A percentile compares a stretch with the other conserved stretches of the same genome.
Evolutionary conservation across 1,139 yeast genomes (phyloP).

Genomic region (Hemisphaericaspora xylofermentans): DNA sequence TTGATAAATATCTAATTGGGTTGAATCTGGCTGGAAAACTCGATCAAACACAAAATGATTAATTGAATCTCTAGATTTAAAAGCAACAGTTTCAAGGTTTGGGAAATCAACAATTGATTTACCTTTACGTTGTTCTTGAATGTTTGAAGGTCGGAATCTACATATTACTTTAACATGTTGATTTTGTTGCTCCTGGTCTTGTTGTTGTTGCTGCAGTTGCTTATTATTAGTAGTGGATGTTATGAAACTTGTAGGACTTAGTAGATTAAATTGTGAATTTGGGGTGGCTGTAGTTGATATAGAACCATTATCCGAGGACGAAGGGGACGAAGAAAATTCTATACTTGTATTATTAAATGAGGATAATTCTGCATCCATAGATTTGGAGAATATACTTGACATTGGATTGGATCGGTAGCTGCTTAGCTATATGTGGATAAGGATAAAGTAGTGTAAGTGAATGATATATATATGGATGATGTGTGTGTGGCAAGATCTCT

Average conservation of each 20-base stretch:
- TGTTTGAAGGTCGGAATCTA: constrained; percentile 57
- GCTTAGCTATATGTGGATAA: too few relatives aligned
- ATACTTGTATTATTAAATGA: not conserved
- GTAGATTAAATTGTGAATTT: not conserved
- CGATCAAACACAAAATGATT: constrained; percentile 63
- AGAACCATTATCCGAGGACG: not conserved
- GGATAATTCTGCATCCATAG: not conserved
- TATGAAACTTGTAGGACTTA: not conserved
- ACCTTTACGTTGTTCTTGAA: constrained; percentile 27
- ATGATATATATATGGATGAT: too few relatives aligned
- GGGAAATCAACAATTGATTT: constrained; percentile 19
- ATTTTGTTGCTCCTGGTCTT: not conserved
- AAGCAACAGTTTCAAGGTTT: constrained; percentile 24
- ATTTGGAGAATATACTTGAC: constrained; percentile 3
- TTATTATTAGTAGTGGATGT: not conserved
- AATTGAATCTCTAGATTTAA: constrained; percentile 30
- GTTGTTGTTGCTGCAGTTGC: not conserved
- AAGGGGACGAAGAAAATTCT: too few relatives aligned
- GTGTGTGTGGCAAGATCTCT: too few relatives aligned
- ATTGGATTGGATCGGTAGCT: too few relatives aligned
- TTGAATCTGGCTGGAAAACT: constrained; percentile 51
- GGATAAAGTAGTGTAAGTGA: too few relatives aligned
- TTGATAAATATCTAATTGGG: constrained; percentile 63
- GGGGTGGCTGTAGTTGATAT: not conserved
- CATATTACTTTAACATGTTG: constrained; percentile 57